Evolutionary conservation across 306 rosid species (phyloP).

Genomic region (Lupinus albus): DNA sequence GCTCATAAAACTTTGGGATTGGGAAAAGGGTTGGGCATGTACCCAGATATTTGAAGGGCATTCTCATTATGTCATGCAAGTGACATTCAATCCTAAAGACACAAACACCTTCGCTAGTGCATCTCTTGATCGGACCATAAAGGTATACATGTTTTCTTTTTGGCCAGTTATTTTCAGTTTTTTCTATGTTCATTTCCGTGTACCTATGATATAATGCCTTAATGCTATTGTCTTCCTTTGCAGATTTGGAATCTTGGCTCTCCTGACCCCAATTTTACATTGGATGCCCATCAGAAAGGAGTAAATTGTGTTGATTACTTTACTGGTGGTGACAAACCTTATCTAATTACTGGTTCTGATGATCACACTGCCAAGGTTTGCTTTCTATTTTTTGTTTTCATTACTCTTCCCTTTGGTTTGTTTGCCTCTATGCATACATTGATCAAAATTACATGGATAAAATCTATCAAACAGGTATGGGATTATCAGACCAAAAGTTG

Average conservation of each 20-base stretch:
- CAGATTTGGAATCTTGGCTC: slow-evolving; percentile 99
- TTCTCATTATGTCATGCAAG: slow-evolving; percentile 99
- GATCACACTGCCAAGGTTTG: slow-evolving; percentile 98
- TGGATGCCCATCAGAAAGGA: slow-evolving; percentile 99
- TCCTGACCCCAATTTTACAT: slow-evolving; percentile 96
- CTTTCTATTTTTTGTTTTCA: slow-evolving; percentile 17
- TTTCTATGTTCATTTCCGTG: slow-evolving; percentile 20
- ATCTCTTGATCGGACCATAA: slow-evolving; percentile 98
- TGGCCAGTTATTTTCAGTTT: slow-evolving; percentile 4
- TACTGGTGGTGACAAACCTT: slow-evolving; percentile 99
- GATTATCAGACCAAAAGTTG: slow-evolving; percentile 99
- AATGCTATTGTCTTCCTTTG: slow-evolving; percentile 37
- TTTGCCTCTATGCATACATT: slow-evolving; percentile 26
- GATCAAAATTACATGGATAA: slow-evolving; percentile 32
- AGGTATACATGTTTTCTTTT: slow-evolving; percentile 57
- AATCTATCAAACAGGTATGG: slow-evolving; percentile 77
- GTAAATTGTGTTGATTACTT: slow-evolving; percentile 99
- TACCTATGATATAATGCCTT: slow-evolving; percentile 11
- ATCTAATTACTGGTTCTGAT: slow-evolving; percentile 93
- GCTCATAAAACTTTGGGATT: slow-evolving; percentile 99
- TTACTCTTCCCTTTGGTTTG: slow-evolving; percentile 10
- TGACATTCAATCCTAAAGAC: slow-evolving; percentile 97
- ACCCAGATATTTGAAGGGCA: slow-evolving; percentile 99
- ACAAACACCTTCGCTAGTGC: slow-evolving; percentile 99
- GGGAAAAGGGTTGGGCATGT: slow-evolving; percentile 99